Evolutionary conservation across 306 rosid genomes (phyloP), one percentile per base, ranked within the genome.

Genomic region (Acacia melanoxylon): DNA sequence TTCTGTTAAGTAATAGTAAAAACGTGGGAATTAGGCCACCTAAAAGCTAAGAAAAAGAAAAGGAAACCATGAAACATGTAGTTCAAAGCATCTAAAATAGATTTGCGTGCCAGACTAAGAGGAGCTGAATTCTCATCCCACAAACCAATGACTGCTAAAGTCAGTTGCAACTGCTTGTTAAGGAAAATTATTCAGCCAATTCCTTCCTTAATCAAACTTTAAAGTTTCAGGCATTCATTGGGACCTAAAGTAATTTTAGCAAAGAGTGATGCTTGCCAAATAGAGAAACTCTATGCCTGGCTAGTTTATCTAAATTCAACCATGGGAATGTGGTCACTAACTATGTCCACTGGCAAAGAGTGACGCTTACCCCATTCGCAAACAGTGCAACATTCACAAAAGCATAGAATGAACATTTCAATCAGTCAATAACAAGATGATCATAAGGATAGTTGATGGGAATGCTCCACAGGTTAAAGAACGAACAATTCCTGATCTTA

Each of bases 391-490:
- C 82, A 75, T 72, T 37, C 19, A 74, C 80, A 51, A 51, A 68
- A 14, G 27, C 67, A 82, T 44, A 75, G 22, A 68, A 75, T 10
- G 40, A 79, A 52, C 52, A 51, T 12, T 63, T 46, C 37, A 75
- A 82, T 56, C 29, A 79, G 82, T 16, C 61, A 54, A 25, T 65
- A 61, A 79, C 37, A 44, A 61, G 56, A 80, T 13, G 49, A 40
- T 6, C 51, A 40, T 20, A 69, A 69, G 29, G 29, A 27, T 27
- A 27, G 29, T 2, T 2, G 51, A 41, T 20, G 10, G 17, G 22
- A 44, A 24, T 44, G 37, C 65, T 46, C 1, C 51, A 89, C 89
- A 7, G 10, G 46, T 1, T 44, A n/a, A n/a, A n/a, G n/a, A n/a
- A n/a, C n/a, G n/a, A n/a, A n/a, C n/a, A n/a, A n/a, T n/a, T n/a